Evolutionary conservation across 2,329 filamentous ascomycete genomes (phyloP).

Genomic region (Nannizzia gypsea): DNA sequence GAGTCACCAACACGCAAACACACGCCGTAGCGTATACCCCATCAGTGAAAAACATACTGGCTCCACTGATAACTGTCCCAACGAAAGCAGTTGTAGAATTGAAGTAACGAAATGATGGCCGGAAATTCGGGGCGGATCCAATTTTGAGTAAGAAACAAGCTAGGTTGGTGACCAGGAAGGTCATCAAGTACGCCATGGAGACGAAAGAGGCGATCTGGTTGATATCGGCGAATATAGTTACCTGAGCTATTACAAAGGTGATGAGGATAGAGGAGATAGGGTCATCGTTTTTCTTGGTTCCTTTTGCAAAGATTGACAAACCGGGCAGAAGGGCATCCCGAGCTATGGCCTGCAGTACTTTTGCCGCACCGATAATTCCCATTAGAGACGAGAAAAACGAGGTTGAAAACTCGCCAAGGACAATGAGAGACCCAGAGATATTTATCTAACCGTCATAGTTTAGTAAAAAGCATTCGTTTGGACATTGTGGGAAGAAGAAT

Average conservation of each 20-base stretch:
- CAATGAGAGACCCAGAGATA: conserved; percentile 58
- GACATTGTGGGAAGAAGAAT: background rate
- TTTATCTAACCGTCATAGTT: conserved; percentile 43
- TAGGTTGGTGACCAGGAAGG: conserved; percentile 77
- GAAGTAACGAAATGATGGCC: conserved; percentile 81
- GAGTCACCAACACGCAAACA: conserved; percentile 58
- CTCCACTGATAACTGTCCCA: conserved; percentile 63
- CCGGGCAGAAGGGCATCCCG: conserved; percentile 69
- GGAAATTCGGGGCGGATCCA: conserved; percentile 76
- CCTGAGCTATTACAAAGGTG: conserved; percentile 62
- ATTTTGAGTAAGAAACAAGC: conserved; percentile 81
- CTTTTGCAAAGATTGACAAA: conserved; percentile 59
- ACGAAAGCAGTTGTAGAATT: conserved; percentile 69
- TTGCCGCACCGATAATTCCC: conserved; percentile 75
- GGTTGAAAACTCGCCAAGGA: conserved; percentile 71
- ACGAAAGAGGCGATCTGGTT: conserved; percentile 84
- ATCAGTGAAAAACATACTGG: conserved; percentile 84
- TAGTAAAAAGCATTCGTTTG: background rate
- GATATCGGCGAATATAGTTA: conserved; percentile 70
- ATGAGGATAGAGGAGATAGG: conserved; percentile 64
- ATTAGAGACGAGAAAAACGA: conserved; percentile 78
- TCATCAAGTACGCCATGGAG: conserved; percentile 88
- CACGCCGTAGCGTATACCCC: conserved; percentile 66
- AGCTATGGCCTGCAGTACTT: conserved; percentile 71
- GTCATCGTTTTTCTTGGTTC: conserved; percentile 59